Evolutionary conservation across 208 protist species (phyloP).

Genomic region (Trypanosoma melophagium): DNA sequence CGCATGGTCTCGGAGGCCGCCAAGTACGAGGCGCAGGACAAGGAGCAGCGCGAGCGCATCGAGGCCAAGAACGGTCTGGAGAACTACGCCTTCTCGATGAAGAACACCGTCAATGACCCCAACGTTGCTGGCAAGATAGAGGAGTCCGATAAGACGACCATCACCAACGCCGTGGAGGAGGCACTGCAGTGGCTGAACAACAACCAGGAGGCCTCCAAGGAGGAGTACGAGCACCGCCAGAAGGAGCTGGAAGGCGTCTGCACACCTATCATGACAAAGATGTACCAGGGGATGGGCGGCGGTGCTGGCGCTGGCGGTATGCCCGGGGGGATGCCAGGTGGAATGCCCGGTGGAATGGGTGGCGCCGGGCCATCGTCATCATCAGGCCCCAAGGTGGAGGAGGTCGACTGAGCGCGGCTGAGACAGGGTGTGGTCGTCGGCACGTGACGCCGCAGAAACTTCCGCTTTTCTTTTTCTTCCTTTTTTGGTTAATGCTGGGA

Average conservation of each 20-base stretch:
- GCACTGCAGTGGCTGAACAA: slow-evolving; percentile 88
- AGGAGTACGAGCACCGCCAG: slow-evolving; percentile 51
- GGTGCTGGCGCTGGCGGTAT: slow-evolving; percentile 40
- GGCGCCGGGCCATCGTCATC: slow-evolving; percentile 14
- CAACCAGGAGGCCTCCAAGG: slow-evolving; percentile 69
- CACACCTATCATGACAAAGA: slow-evolving; percentile 92
- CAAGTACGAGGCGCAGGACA: slow-evolving; percentile 86
- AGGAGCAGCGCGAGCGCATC: slow-evolving; percentile 74
- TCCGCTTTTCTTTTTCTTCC: not conserved
- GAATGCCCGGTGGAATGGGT: slow-evolving; percentile 25
- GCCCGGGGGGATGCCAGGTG: slow-evolving; percentile 53
- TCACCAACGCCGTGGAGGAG: slow-evolving; percentile 74
- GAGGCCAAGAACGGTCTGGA: slow-evolving; percentile 88
- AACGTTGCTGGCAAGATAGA: slow-evolving; percentile 74
- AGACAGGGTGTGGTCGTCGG: not conserved
- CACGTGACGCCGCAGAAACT: not conserved
- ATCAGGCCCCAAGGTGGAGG: slow-evolving; percentile 45
- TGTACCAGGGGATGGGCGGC: slow-evolving; percentile 64
- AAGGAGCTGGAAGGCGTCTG: slow-evolving; percentile 58
- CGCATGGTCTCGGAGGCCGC: slow-evolving; percentile 88
- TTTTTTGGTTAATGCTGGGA: too few relatives aligned
- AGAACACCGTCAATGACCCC: slow-evolving; percentile 79
- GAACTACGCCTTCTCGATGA: slow-evolving; percentile 93
- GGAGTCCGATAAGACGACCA: slow-evolving; percentile 50
- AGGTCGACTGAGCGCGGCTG: slow-evolving; percentile 58